Evolutionary conservation across 192 early-diverging fungal species (phyloP), one percentile per base, ranked within the genome.

Genomic region (Entomortierella chlamydospora): DNA sequence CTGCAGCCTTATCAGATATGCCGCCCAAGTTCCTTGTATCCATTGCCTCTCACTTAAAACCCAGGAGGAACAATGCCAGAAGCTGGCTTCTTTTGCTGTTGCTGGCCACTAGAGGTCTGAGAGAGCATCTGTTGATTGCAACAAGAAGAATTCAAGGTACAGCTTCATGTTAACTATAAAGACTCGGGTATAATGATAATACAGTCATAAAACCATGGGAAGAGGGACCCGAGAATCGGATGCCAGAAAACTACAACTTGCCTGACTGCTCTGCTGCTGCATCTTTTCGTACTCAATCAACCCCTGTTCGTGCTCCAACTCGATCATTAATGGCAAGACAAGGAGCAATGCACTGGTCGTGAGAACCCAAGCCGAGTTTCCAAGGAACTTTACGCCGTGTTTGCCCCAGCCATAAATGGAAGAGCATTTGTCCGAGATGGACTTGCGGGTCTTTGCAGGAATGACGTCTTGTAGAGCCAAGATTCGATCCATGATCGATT

Each of bases 361-460:
- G 18, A 96, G 73, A 9, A 98, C 90, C 96, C 96, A 98, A 29
- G 91, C 88, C 23, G 89, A 88, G 83, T 94, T 95, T 31, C 95
- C 95, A 26, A 90, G 84, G 73, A 93, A 86, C 29, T 84, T 83
- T 33, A 87, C 82, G 31, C 88, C 86, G 42, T 83, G 72, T 51
- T 72, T 81, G 28, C 92, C 88, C 85, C 88, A 91, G 31, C 84
- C 85, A 29, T 83, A 83, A 15, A 92, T 62, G 4, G 85, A 82
- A 15, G 86, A 82, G 20, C 87, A 82, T 20, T 83, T 72, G 42
- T 79, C 77, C 15, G 90, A 85, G 28, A 95, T 73, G 20, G 84
- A 83, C 37, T 87, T 85, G 53, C 95, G 91, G 23, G 90, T 88
- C 60, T 90, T 85, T 22, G 86, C 86, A 2, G 95, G 95, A 65